A percentile compares a stretch with the other conserved stretches of the same genome.
Evolutionary conservation across 1,284 basidiomycete genomes (phyloP).

Genomic region (Ceratobasidium sp.): DNA sequence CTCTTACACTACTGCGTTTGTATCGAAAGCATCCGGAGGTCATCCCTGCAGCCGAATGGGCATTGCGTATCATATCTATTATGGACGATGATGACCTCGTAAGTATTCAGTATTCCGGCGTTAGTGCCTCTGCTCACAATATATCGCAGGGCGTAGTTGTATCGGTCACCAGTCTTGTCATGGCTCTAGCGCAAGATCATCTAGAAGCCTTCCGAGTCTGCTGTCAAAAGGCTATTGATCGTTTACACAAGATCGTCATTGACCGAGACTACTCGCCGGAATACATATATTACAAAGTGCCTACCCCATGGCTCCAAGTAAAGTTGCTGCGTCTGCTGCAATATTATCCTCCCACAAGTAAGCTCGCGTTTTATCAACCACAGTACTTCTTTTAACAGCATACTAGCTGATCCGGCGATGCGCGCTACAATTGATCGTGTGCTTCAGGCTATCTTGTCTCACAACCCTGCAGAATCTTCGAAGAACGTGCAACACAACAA

Average conservation of each 20-base stretch:
- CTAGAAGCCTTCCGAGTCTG: constrained; percentile 89
- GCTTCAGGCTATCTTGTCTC: constrained; percentile 82
- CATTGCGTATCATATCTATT: constrained; percentile 89
- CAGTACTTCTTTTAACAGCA: neutral
- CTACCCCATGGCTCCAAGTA: constrained; percentile 97
- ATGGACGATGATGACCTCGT: constrained; percentile 95
- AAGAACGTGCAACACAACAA: constrained; percentile 99
- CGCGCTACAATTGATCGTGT: constrained; percentile 83
- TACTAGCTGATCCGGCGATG: constrained; percentile 82
- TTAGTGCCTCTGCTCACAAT: constrained; percentile 15
- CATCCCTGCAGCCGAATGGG: constrained; percentile 95
- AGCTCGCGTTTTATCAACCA: constrained; percentile 46
- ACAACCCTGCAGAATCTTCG: constrained; percentile 76
- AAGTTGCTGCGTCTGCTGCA: constrained; percentile 93
- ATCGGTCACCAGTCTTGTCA: constrained; percentile 92
- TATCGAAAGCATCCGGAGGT: constrained; percentile 97
- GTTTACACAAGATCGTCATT: constrained; percentile 88
- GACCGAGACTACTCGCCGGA: constrained; percentile 88
- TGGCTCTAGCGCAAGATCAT: constrained; percentile 94
- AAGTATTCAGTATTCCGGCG: constrained; percentile 47
- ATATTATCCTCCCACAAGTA: constrained; percentile 94
- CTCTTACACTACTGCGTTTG: constrained; percentile 89
- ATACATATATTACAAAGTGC: constrained; percentile 97
- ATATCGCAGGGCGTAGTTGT: constrained; percentile 85
- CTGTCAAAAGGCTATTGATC: constrained; percentile 94